A percentile compares a stretch with the other conserved stretches of the same genome.
phyloP scores from a whole-genome alignment of 257 asterid species.

The Solanum ossicruentum region DNA sequence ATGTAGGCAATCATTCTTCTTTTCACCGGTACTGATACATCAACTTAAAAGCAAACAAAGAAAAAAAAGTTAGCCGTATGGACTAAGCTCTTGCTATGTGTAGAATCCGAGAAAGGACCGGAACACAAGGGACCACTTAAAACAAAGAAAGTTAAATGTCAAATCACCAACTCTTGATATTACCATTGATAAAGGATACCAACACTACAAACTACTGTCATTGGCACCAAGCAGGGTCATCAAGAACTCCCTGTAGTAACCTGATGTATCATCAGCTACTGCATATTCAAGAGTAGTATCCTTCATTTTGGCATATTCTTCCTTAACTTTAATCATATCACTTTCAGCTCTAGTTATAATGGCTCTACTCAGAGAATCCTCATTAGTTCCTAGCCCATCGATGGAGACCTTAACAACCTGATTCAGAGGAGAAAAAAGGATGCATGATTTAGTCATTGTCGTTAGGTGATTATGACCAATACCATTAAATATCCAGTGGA shows the following conservation, averaged over 20 bases:
- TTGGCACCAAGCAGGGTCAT: conserved; percentile 57
- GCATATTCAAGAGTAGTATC: conserved; percentile 34
- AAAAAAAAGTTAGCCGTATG: background rate
- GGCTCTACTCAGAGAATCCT: conserved; percentile 60
- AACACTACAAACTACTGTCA: background rate
- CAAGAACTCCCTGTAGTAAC: conserved; percentile 60
- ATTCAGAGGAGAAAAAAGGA: background rate
- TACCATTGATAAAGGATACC: background rate
- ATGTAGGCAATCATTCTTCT: background rate
- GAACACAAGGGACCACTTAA: background rate
- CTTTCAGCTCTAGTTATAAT: conserved; percentile 58
- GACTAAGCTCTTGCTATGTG: background rate
- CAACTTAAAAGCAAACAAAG: background rate
- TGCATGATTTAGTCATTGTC: background rate
- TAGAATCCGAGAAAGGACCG: background rate
- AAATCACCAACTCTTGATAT: background rate
- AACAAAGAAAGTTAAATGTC: background rate
- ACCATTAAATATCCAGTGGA: background rate
- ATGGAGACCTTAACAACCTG: conserved; percentile 50
- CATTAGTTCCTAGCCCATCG: conserved; percentile 68
- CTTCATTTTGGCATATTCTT: conserved; percentile 36
- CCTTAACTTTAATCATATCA: conserved; percentile 48
- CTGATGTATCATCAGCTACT: conserved; percentile 63
- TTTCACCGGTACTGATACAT: background rate
- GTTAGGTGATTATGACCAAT: background rate